Conservation (phyloP, 441 rosid species). For the Erysimum cheiri region DNA sequence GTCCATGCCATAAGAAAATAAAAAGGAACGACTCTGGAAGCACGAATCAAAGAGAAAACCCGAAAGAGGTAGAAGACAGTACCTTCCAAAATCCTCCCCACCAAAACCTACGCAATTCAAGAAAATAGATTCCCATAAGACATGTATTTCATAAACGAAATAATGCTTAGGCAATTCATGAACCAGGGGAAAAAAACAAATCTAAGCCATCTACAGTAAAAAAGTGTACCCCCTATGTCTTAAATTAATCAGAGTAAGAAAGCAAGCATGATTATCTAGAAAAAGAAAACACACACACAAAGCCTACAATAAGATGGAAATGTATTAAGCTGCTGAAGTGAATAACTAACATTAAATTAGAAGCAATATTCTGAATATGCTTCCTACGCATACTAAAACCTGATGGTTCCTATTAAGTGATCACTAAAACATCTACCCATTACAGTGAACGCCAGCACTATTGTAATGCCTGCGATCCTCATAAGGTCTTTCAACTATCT, state of each 20-base stretch:
- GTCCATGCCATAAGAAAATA: conserved; percentile 5
- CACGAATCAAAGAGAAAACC: neutral
- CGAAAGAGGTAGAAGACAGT: conserved; percentile 31
- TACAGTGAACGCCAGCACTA: conserved; percentile 13
- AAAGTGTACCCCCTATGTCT: neutral
- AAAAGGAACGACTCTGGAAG: conserved; percentile 10
- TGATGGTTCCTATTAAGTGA: conserved; percentile 17
- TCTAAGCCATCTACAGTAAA: conserved; percentile 13
- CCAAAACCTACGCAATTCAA: conserved; percentile 76
- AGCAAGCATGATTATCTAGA: conserved; percentile 6
- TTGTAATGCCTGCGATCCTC: too few species aligned
- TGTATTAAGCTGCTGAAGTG: conserved; percentile 2
- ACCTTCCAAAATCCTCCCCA: conserved; percentile 99
- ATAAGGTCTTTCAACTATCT: neutral
- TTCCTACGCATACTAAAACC: conserved; percentile 7
- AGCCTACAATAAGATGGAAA: neutral
- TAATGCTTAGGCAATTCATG: neutral
- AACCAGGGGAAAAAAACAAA: conserved; percentile 8
- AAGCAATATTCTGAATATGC: conserved; percentile 9
- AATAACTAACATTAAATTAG: neutral
- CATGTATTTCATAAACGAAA: neutral
- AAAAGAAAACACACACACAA: neutral
- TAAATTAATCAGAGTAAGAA: neutral
- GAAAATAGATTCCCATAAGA: neutral
- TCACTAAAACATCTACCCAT: conserved; percentile 17